Base-by-base conservation (phyloP, 2,329 filamentous ascomycete species). In the Parafenestella ontariensis region DNA sequence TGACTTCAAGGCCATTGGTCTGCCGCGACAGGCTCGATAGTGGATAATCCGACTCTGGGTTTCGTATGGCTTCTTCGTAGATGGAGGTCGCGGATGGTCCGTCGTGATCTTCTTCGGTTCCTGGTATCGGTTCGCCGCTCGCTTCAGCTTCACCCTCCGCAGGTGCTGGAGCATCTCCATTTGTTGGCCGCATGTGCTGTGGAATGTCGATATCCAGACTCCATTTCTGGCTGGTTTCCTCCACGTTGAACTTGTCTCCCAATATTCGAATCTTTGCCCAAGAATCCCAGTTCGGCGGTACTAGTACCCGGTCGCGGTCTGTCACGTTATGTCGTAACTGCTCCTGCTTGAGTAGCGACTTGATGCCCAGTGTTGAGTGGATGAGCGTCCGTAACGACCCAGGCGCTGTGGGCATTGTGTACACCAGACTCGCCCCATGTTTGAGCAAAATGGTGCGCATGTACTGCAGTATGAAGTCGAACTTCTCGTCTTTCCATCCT, bases 211-310 rank as follows among this genome's bases (percentile, higher is more conserved):
- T 89, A 62, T 96, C 92, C 51, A 91, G 84, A 1, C 89, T 89
- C 95, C 95, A 99, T 45, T 88, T 90, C 54, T 87, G 85, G 66
- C 91, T 95, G 39, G 96, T 83, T 13, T 85, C 85, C 79, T 99
- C 95, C 20, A 96, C 91, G 63, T 98, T 92, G 67, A 98, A 98
- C 0, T 89, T 91, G 71, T 96, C 95, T 49, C 92, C 87, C 24
- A 98, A 81, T 40, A 98, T 92, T 37, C 94, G 85, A 56, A 99
- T 97, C 78, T 98, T 99, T 55, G 92, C 93, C 91, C 92, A 97
- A 0, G 93, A 97, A 76, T 99, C 95, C 95, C 95, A 99, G 74
- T 97, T 97, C 15, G 93, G 90, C 1, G 94, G 94, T 0, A 99
- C 90, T 5, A 97, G 83, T 49, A 99, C 93, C 81, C 96, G 96